Evolutionary conservation across 116 monocot genomes (phyloP).

Genomic region (Zostera marina): DNA sequence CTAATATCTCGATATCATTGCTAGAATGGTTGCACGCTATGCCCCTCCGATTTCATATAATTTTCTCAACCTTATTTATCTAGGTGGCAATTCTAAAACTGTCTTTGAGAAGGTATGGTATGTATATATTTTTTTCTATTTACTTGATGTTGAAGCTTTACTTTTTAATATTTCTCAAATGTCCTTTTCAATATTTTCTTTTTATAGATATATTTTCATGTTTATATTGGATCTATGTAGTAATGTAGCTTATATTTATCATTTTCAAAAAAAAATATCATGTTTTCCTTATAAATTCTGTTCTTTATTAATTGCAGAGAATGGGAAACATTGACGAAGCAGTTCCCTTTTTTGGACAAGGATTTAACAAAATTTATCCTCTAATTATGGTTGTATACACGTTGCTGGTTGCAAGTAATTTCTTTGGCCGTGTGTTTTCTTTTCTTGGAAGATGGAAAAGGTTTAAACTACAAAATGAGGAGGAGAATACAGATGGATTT

Average conservation of each 20-base stretch:
- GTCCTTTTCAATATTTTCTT: too few relatives aligned
- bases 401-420: constrained; percentile 79
- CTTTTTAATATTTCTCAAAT: too few relatives aligned
- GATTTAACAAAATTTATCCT: constrained; percentile 92
- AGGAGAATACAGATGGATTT: constrained; percentile 68
- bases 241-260: too few relatives aligned
- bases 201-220: too few relatives aligned
- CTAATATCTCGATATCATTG: not conserved
- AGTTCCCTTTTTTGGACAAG: constrained; percentile 88
- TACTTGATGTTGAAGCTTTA: not conserved
- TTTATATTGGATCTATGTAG: too few relatives aligned
- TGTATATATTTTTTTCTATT: not conserved
- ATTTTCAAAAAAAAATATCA: too few relatives aligned
- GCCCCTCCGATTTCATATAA: constrained; percentile 98
- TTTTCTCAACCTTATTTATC: constrained; percentile 88
- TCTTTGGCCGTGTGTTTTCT: constrained; percentile 68
- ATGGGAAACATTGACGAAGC: constrained; percentile 98
- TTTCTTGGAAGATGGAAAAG: constrained; percentile 78
- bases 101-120: constrained; percentile 67
- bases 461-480: constrained; percentile 58
- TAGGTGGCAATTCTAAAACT: constrained; percentile 62
- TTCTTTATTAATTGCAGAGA: constrained; percentile 36
- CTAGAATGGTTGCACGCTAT: constrained; percentile 98
- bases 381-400: constrained; percentile 99
- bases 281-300: too few relatives aligned